Conservation (phyloP, 1,284 basidiomycete genomes). For the Sanghuangporus baumii region DNA sequence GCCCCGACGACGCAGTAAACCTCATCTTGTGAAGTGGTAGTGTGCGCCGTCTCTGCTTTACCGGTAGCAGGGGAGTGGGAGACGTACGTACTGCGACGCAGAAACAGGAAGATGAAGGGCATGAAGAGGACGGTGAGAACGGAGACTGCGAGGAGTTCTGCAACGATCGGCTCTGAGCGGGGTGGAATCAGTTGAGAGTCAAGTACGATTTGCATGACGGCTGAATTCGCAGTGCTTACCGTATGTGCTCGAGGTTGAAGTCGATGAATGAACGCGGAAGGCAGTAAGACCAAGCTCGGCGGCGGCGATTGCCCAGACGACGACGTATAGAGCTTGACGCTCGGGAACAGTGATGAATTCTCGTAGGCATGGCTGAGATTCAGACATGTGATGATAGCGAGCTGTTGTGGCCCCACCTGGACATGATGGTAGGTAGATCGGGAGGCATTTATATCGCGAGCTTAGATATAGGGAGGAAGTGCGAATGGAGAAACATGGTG, state of each 20-base stretch:
- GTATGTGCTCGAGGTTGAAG: conserved; percentile 17
- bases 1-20: conserved; percentile 39
- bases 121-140: conserved; percentile 17
- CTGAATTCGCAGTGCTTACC: not conserved
- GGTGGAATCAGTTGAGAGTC: not conserved
- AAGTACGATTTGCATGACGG: not conserved
- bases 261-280: conserved; percentile 12
- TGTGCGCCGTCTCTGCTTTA: too few species aligned
- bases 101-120: conserved; percentile 39
- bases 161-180: conserved; percentile 11
- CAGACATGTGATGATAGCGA: not conserved
- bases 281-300: conserved; percentile 15
- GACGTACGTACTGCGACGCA: not conserved
- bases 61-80: too few species aligned
- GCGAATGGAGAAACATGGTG: too few species aligned
- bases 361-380: not conserved
- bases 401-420: too few species aligned
- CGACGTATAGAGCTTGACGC: not conserved
- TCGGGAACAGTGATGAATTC: not conserved
- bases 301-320: conserved; percentile 8
- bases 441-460: too few species aligned
- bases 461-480: too few species aligned
- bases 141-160: conserved; percentile 16
- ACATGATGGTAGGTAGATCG: too few species aligned
- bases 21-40: conserved; percentile 38